Percentiles rank a stretch among this genome's conserved stretches.
These are phyloP conservation scores for Brachypodium distachyon DNA, from an alignment of 202 grass and related monocot genomes.

Conservation along the genomic window DNA sequence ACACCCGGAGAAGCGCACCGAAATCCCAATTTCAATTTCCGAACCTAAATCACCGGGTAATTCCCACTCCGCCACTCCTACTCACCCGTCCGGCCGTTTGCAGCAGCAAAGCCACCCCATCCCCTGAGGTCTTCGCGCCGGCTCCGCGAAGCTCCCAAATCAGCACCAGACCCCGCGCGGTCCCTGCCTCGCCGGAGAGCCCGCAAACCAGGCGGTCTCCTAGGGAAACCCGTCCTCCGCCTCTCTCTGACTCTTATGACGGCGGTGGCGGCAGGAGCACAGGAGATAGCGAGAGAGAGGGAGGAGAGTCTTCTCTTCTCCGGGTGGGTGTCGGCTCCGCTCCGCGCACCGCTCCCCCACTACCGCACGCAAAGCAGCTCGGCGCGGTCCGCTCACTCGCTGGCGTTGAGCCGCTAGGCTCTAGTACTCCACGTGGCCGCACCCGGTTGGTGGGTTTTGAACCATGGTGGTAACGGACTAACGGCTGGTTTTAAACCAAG, in stretches of 20 bases:
- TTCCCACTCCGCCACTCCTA: too few relatives aligned
- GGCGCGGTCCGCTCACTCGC: conserved; percentile 33
- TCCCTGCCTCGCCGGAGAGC: neutral
- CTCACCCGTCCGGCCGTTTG: conserved; percentile 35
- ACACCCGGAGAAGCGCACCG: neutral
- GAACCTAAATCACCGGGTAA: neutral
- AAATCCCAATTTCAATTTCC: neutral
- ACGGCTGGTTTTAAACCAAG: conserved; percentile 3
- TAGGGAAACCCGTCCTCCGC: neutral
- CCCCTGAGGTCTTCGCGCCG: neutral
- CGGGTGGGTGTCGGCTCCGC: neutral
- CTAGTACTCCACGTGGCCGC: neutral
- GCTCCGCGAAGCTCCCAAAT: neutral
- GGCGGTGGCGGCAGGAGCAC: neutral
- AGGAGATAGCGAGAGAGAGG: neutral
- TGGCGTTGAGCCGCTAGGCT: neutral
- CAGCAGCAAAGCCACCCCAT: conserved; percentile 47
- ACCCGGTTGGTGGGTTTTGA: neutral
- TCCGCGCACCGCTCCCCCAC: conserved; percentile 1
- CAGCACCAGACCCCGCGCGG: neutral
- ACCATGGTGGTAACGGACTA: neutral
- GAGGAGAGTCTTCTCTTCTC: neutral
- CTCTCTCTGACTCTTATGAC: neutral
- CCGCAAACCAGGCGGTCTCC: neutral
- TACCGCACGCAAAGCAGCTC: conserved; percentile 25